A percentile compares a stretch with the other conserved stretches of the same genome.
Conservation (phyloP, 2,329 filamentous ascomycete species). For the Fusarium dlaminii region DNA sequence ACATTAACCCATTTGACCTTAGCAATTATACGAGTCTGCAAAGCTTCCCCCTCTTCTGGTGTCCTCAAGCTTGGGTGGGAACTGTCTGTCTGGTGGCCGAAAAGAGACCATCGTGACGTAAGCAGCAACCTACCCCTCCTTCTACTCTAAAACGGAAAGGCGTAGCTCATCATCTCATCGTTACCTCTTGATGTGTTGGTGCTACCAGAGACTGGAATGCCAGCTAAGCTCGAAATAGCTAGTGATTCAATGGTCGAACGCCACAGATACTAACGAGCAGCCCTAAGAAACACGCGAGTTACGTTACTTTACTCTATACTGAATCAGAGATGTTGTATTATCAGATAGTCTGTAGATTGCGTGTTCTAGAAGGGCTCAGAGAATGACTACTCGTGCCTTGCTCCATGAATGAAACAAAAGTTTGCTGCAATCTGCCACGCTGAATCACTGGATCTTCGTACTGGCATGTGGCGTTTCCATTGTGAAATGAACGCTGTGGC, state of each 20-base stretch:
- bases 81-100: not conserved
- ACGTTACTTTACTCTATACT: not conserved
- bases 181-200: not conserved
- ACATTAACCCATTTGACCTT: not conserved
- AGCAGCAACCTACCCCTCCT: not conserved
- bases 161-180: not conserved
- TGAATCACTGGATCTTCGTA: too few relatives aligned
- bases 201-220: not conserved
- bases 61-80: too few relatives aligned
- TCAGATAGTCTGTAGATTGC: not conserved
- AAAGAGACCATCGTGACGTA: not conserved
- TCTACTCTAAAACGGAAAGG: not conserved
- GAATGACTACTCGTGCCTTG: too few relatives aligned
- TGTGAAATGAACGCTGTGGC: too few relatives aligned
- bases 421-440: too few relatives aligned
- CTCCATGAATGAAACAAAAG: fast-evolving
- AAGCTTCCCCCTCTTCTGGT: too few relatives aligned
- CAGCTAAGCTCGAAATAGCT: not conserved
- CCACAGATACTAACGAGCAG: not conserved
- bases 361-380: not conserved
- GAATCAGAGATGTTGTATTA: not conserved
- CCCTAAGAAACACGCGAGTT: not conserved
- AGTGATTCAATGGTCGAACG: not conserved
- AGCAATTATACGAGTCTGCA: not conserved
- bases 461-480: not conserved